These are phyloP conservation scores for Exobasidium cylindrosporum DNA, from an alignment of 1,284 basidiomycete species.

Conservation along the genomic window DNA sequence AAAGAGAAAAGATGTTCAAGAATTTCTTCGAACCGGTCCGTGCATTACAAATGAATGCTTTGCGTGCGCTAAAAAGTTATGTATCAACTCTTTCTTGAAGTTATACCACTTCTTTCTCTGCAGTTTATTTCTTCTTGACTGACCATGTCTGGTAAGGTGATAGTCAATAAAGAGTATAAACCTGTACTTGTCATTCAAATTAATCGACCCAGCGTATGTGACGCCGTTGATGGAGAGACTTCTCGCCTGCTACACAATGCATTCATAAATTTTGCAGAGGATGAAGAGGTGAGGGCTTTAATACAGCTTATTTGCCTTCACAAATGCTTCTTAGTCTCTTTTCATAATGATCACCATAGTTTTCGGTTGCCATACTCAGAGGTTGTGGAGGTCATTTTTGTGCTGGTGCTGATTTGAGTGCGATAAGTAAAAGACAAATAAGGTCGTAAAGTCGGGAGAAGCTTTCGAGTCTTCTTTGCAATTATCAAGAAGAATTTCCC, in stretches of 20 bases:
- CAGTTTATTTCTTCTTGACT: too few relatives aligned
- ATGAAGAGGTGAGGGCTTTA: not conserved
- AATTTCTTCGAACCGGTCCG: too few relatives aligned
- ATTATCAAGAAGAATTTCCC: not conserved
- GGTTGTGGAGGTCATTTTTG: conserved; percentile 1
- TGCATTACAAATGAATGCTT: too few relatives aligned
- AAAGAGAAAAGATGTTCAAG: too few relatives aligned
- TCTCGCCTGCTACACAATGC: not conserved
- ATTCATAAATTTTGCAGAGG: conserved; percentile 5
- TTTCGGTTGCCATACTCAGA: conserved; percentile 4
- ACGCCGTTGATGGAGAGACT: conserved; percentile 1
- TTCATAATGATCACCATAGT: too few relatives aligned
- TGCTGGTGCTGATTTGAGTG: conserved; percentile 2
- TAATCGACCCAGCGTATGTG: not conserved
- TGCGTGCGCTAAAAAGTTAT: too few relatives aligned
- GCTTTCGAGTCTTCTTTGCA: not conserved
- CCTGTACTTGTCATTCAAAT: not conserved
- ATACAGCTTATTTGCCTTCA: too few relatives aligned
- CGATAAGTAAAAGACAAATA: not conserved
- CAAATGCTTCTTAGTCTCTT: not conserved
- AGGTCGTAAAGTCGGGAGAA: not conserved
- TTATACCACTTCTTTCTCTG: too few relatives aligned
- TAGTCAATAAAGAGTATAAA: not conserved
- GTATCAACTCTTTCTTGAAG: too few relatives aligned
- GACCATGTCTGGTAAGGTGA: not conserved